Base-by-base conservation (phyloP, 352 stramenopile species). In the Phytophthora cactorum region DNA sequence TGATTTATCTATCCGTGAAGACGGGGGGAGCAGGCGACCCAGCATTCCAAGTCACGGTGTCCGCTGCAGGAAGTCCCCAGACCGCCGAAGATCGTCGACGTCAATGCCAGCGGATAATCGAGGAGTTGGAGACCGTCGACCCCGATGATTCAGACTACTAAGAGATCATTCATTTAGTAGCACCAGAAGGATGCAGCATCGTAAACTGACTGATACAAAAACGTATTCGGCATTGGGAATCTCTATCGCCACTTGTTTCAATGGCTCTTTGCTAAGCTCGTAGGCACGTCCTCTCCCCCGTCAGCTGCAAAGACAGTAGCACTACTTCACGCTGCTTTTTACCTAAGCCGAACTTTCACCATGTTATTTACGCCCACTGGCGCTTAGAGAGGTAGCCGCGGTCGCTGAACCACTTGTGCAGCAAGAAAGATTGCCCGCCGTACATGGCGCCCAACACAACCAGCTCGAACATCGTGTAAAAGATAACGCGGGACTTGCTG, bases 361-460 rank as follows among this genome's bases (percentile, higher is more conserved):
- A 22, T 22, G 22, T 22, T 22, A 0, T 22, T 22, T 22, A 93
- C 9, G 76, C 83, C 85, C 84, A 95, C 58, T 92, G 80, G 22
- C 81, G 84, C 69, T 84, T 88, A 46, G 84, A 75, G 36, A 95
- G 57, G 46, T 77, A 90, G 22, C 85, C 85, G 45, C 87, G 77
- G 72, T 92, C 83, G 55, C 77, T 91, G 56, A 95, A 95, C 82
- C 85, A 95, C 74, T 93, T 92, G 79, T 93, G 84, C 47, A 95
- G 74, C 32, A 95, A 54, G 59, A 88, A 91, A 45, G 82, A 89
- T 70, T 95, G 87, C 2, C 60, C 78, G 10, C 77, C 80, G 59
- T 95, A 93, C 69, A 95, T 81, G 29, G 87, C 70, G 12, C 70
- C 87, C 39, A 95, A 74, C 39, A 86, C 76, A 7, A 63, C 44